phyloP scores from a whole-genome alignment of 495 filamentous ascomycete species.

The Xylaria scruposa region DNA sequence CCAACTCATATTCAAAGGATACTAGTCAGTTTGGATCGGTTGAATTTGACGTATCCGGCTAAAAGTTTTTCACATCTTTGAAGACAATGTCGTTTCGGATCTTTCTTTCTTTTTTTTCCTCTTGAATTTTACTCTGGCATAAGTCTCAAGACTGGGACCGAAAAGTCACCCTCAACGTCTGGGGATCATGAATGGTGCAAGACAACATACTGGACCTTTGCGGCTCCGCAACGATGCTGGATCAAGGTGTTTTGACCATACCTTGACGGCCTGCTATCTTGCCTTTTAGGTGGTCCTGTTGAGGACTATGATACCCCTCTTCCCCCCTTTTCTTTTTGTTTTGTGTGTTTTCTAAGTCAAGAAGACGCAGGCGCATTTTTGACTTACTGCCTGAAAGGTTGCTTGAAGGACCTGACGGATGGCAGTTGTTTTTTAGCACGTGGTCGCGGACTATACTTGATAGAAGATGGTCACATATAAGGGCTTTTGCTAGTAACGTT shows the following conservation, averaged over 20 bases:
- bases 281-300: neutral
- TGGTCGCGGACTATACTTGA: neutral
- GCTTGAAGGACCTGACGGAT: neutral
- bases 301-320: neutral
- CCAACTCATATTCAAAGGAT: neutral
- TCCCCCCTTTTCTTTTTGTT: no score
- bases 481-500: neutral
- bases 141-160: no score
- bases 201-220: neutral
- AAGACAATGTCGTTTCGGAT: slow-evolving; percentile 10
- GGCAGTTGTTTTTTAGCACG: neutral
- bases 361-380: neutral
- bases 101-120: neutral
- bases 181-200: neutral
- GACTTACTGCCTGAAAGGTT: neutral
- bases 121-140: neutral
- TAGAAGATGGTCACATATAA: neutral
- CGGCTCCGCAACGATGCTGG: neutral
- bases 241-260: neutral
- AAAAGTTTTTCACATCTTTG: neutral
- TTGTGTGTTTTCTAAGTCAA: neutral
- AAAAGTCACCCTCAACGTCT: neutral
- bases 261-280: neutral
- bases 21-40: neutral
- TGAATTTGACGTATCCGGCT: neutral